Base-by-base conservation (phyloP, 2,329 filamentous ascomycete species). In the Xylaria sp. region DNA sequence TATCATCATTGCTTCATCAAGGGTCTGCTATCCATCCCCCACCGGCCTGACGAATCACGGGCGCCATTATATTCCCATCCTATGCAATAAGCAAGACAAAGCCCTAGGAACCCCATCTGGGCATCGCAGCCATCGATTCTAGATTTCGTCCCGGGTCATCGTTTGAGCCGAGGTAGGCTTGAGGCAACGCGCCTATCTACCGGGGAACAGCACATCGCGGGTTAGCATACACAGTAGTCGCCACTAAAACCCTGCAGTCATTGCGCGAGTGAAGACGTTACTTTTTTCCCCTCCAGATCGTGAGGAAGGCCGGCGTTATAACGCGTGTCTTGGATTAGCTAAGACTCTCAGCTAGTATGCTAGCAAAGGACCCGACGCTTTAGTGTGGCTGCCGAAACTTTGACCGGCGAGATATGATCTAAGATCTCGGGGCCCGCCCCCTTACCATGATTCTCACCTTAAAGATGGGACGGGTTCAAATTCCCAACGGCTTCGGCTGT, bases 1-100 rank as follows among this genome's bases (percentile, higher is more conserved):
- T 74, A 75, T 75, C 73, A 76, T 76, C 73, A 74, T 75, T 68
- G 73, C 72, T 76, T 76, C 71, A 75, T 71, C 74, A 73, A 66
- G 46, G 65, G 25, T 50, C 58, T 65, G 52, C 62, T 50, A 39
- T 32, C 28, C 28, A 46, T 51, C 62, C 52, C 52, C 69, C 66
- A 66, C 58, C 48, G 13, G 15, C n/a, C n/a, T 50, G 23, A 18
- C 65, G 61, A 65, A 69, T 59, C 64, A 55, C 57, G 48, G 48
- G 52, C 63, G 50, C 18, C 1, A 51, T 34, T 65, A 63, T 65
- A 65, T 59, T 71, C 68, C 59, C 25, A 59, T 69, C 63, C 66
- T 50, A 61, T 54, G 61, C 54, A 66, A 70, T 57, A 32, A 48
- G 32, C 58, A 57, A 15, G 32, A 51, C 34, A 32, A 50, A 41